Evolutionary conservation across 495 filamentous ascomycete genomes (phyloP), one percentile per base, ranked within the genome.

Genomic region (Lepraria neglecta): DNA sequence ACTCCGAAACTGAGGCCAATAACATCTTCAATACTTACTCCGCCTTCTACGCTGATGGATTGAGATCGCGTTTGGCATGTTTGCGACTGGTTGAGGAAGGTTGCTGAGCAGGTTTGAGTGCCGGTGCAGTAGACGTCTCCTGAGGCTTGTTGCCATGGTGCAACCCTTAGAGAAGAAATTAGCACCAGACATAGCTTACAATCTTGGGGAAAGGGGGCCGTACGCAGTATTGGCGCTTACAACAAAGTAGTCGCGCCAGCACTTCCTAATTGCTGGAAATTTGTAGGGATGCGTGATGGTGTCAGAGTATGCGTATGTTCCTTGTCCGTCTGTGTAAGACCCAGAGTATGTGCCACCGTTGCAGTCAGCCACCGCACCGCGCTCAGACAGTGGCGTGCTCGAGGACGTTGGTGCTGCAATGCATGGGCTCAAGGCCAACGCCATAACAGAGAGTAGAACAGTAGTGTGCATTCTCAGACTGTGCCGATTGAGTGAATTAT

Each of bases 351-450:
- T 46, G 44, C 44, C 12, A 14, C 44, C 19, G 19, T 46, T 46
- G 44, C 44, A 46, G 44, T 46, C 44, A n/a, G 44, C 6, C 44
- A 46, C 44, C 19, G 44, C 6, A n/a, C 6, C 44, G 19, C 44
- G 19, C 44, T 46, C 44, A 46, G 44, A 46, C 15, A 46, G 15
- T 14, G 15, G 12, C 44, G 6, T n/a, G 6, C 44, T 21, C 9
- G 44, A 46, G 15, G 44, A 46, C 6, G 44, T 46, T 46, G 44
- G 44, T 11, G 4, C 38, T 56, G 54, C 54, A 56, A 56, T 56
- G 54, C 31, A 43, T 1, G 19, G 33, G 40, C 31, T 40, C 54
- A 40, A 17, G 50, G 50, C 31, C 15, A 53, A 17, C 12, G 21
- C 21, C 9, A 53, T 14, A 4, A 30, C 7, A 6, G 51, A 54